A percentile compares a stretch with the other conserved stretches of the same genome.
phyloP scores from a whole-genome alignment of 371 early-diverging fungal genomes.

The Apophysomyces ossiformis region DNA sequence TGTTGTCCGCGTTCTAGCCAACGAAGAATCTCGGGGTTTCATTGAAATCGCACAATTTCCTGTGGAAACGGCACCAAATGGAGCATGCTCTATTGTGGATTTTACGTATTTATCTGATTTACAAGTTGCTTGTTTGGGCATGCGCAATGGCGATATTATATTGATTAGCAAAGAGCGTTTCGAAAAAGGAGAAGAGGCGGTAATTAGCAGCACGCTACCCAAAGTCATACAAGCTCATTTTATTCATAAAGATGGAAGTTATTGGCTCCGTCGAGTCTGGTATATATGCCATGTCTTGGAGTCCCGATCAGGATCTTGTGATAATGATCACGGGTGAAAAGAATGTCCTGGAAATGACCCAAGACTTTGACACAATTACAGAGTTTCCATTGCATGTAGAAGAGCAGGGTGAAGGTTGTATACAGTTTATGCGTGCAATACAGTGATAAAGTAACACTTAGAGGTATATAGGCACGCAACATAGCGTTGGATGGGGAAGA shows the following conservation, averaged over 20 bases:
- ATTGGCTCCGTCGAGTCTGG: constrained; percentile 86
- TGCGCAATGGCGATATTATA: constrained; percentile 72
- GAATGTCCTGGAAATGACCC: constrained; percentile 89
- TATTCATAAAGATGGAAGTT: constrained; percentile 52
- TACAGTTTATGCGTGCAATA: neutral
- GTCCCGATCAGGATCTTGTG: constrained; percentile 92
- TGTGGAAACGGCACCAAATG: neutral
- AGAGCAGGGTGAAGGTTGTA: constrained; percentile 69
- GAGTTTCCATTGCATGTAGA: constrained; percentile 77
- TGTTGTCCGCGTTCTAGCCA: neutral
- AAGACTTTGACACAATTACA: constrained; percentile 87
- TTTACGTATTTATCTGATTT: constrained; percentile 68
- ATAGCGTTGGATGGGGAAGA: constrained; percentile 96
- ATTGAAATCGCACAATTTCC: constrained; percentile 15
- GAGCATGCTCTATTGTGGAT: constrained; percentile 39
- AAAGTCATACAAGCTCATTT: neutral
- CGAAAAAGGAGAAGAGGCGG: constrained; percentile 53
- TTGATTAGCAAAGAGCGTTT: constrained; percentile 62
- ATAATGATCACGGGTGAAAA: constrained; percentile 80
- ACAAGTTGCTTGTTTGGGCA: constrained; percentile 68
- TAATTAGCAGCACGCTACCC: constrained; percentile 17
- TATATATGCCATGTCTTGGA: constrained; percentile 83
- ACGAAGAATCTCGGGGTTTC: neutral
- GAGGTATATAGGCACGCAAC: constrained; percentile 59
- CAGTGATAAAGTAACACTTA: neutral